Evolutionary conservation across 106 monocot species (phyloP), one percentile per base, ranked within the genome.

Genomic region (Dactylorhiza incarnata): DNA sequence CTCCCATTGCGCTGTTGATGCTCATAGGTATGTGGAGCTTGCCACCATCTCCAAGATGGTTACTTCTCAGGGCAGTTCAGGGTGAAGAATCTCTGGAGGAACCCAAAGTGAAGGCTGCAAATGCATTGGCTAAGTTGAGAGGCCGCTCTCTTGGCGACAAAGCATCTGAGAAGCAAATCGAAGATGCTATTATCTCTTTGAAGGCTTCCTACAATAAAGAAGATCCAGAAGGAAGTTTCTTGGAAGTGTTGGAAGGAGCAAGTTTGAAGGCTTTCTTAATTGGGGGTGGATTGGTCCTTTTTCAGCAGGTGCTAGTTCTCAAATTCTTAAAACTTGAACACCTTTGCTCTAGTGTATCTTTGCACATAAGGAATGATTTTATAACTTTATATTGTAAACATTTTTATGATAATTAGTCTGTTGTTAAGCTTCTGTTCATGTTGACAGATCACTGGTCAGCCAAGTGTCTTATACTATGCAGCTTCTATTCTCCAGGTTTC

Each of bases 381-480:
- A 74, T 47, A 20, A 20, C 15, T n/a, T 70, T 70, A 70, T 5
- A 1, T 44, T 45, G 46, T 12, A 10, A 50, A 59, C 20, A 59
- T 54, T 19, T 59, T 7, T 73, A 19, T 43, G 43, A 50, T 52
- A 50, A 70, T 19, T 25, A 45, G 44, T 45, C 37, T 74, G 49
- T 68, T 66, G 12, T 29, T 74, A 45, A 74, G n/a, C 5, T 22
- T 14, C 45, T 71, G 56, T 56, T 6, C 58, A 46, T 61, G 6
- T 54, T 82, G 74, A 47, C 82, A 97, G 97, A 94, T 97, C 79
- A 97, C 97, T 43, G 97, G 97, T 45, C 97, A 97, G 77, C 97
- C 94, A 25, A 97, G 97, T 78, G 97, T 97, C 69, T 73, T 97
- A 16, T 97, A 97, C 81, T 97, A 94, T 87, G 97, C 97, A 20